phyloP scores from a whole-genome alignment of 1,139 yeast genomes.

The Taphrina wiesneri region DNA sequence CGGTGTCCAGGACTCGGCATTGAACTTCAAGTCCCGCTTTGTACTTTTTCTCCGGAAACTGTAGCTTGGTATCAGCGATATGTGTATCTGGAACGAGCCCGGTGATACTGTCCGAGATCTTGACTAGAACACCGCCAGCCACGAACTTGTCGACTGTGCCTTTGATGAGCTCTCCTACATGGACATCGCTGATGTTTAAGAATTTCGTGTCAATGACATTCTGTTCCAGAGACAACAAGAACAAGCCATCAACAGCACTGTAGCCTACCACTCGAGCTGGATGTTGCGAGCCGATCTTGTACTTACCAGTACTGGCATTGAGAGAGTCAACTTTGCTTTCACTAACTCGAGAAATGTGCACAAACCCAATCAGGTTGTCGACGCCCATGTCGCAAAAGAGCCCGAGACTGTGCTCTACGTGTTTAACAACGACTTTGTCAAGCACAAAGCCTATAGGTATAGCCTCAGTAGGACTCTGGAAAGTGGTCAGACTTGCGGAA shows the following conservation, averaged over 20 bases:
- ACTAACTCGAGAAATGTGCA: slow-evolving; percentile 69
- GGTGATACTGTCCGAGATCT: slow-evolving; percentile 61
- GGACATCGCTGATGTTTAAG: slow-evolving; percentile 68
- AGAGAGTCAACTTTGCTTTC: slow-evolving; percentile 54
- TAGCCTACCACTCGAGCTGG: slow-evolving; percentile 75
- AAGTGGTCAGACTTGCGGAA: slow-evolving; percentile 37
- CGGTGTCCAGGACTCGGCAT: slow-evolving; percentile 57
- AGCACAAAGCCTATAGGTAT: slow-evolving; percentile 76
- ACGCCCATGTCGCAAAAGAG: slow-evolving; percentile 54
- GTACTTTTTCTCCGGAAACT: slow-evolving; percentile 89
- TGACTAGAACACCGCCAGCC: slow-evolving; percentile 69
- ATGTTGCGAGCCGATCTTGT: slow-evolving; percentile 64
- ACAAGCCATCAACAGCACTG: slow-evolving; percentile 64
- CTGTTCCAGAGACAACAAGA: slow-evolving; percentile 69
- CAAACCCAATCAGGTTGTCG: slow-evolving; percentile 59
- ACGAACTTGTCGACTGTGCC: slow-evolving; percentile 63
- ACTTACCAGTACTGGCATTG: slow-evolving; percentile 46
- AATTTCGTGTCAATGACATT: slow-evolving; percentile 63
- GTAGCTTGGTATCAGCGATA: slow-evolving; percentile 78
- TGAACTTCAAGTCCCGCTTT: slow-evolving; percentile 77
- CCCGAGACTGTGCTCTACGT: slow-evolving; percentile 51
- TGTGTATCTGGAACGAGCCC: slow-evolving; percentile 76
- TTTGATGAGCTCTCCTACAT: slow-evolving; percentile 64
- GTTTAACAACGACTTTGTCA: slow-evolving; percentile 59
- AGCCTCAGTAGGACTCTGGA: slow-evolving; percentile 56